Conservation (phyloP, 768 basidiomycete genomes). For the Nidularia sp. region DNA sequence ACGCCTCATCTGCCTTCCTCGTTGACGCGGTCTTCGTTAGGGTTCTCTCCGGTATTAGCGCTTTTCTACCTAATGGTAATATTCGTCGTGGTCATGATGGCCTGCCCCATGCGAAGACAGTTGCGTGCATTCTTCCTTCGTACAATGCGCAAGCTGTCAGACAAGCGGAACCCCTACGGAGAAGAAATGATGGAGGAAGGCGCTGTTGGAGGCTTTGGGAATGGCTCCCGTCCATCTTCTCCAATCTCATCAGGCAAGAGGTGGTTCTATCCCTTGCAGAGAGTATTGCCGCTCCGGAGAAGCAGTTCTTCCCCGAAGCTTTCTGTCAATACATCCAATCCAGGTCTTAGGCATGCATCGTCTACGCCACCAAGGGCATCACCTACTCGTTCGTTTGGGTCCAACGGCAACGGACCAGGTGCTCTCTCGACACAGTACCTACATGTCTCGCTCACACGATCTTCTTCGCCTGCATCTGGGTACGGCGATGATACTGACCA, state of each 20-base stretch:
- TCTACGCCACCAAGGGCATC: conserved; percentile 18
- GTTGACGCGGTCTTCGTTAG: conserved; percentile 60
- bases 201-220: conserved; percentile 11
- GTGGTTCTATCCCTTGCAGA: conserved; percentile 31
- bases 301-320: conserved; percentile 18
- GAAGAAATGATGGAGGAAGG: conserved; percentile 54
- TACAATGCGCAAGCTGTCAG: conserved; percentile 25
- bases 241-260: conserved; percentile 22
- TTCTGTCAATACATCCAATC: conserved; percentile 18
- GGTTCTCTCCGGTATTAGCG: conserved; percentile 67
- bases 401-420: conserved; percentile 15
- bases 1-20: conserved; percentile 64
- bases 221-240: conserved; percentile 23
- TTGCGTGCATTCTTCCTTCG: conserved; percentile 46
- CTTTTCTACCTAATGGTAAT: conserved; percentile 49
- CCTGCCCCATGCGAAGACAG: conserved; percentile 56
- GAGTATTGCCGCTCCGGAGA: conserved; percentile 22
- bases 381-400: conserved; percentile 32
- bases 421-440: conserved; percentile 30
- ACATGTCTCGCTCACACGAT: conserved; percentile 33
- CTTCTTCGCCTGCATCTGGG: conserved; percentile 42
- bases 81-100: conserved; percentile 35
- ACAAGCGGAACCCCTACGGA: conserved; percentile 24
- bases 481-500: conserved; percentile 28
- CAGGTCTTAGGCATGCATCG: conserved; percentile 18